These are phyloP conservation scores for Gossypium anomalum DNA, from an alignment of 345 rosid genomes.

Conservation along the genomic window DNA sequence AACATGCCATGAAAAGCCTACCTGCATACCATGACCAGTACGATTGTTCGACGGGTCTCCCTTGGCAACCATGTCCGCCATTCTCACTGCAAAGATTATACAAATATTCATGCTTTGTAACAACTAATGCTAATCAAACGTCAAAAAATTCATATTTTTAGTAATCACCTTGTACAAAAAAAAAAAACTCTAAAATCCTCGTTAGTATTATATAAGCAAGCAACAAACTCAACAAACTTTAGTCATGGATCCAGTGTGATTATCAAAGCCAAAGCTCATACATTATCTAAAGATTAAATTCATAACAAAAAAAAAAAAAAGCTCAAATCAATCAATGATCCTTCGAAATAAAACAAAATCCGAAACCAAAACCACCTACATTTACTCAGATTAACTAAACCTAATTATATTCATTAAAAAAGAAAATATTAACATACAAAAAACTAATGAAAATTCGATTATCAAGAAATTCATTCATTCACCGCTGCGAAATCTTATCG, in stretches of 20 bases:
- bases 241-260: neutral
- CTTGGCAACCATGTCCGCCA: conserved; percentile 35
- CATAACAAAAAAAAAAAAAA: no score
- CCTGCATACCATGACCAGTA: conserved; percentile 13
- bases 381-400: neutral
- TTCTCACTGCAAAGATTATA: conserved; percentile 27
- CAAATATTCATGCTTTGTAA: neutral
- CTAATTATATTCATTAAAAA: neutral
- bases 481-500: neutral
- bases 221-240: neutral
- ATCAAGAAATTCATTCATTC: neutral
- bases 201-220: neutral
- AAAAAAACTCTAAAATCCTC: neutral
- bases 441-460: neutral
- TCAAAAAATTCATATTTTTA: neutral
- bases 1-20: neutral
- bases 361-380: neutral
- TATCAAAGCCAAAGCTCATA: neutral
- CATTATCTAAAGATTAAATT: neutral
- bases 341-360: neutral
- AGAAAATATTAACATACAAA: neutral
- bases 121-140: conserved; percentile 1
- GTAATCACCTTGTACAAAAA: neutral
- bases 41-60: conserved; percentile 12
- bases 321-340: neutral